phyloP scores from a whole-genome alignment of 306 rosid genomes.

The Quercus agrifolia region DNA sequence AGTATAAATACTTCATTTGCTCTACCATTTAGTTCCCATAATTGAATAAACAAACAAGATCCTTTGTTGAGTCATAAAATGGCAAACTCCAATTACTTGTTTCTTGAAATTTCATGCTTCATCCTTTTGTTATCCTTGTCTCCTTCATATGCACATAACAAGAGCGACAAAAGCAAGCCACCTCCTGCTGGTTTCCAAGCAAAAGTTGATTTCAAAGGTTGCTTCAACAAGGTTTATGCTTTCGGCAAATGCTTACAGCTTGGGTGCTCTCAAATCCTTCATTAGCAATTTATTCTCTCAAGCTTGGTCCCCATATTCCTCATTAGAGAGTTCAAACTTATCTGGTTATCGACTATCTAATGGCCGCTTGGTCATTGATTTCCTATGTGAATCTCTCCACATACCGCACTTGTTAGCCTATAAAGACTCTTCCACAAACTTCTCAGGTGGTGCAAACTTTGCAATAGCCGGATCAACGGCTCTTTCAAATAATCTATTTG shows the following conservation, averaged over 20 bases:
- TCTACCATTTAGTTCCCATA: neutral
- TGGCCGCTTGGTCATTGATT: conserved; percentile 22
- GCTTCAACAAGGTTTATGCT: conserved; percentile 21
- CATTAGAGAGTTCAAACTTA: neutral
- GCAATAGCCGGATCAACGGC: conserved; percentile 24
- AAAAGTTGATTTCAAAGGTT: neutral
- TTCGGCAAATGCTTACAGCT: conserved; percentile 17
- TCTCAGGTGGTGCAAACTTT: conserved; percentile 7
- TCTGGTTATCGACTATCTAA: conserved; percentile 11
- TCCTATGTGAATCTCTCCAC: neutral
- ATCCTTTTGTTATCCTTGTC: neutral
- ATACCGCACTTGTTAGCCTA: neutral
- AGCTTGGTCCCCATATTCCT: neutral
- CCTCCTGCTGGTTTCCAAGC: neutral
- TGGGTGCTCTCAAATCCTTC: conserved; percentile 7
- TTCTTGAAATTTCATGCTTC: neutral
- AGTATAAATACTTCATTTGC: neutral
- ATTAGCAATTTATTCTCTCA: neutral
- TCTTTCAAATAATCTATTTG: neutral
- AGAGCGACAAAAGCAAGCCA: neutral
- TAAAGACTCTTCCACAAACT: neutral
- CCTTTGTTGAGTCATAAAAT: neutral
- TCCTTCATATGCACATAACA: conserved; percentile 6
- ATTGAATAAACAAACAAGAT: neutral
- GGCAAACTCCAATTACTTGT: neutral